Evolutionary conservation across 2,329 filamentous ascomycete genomes (phyloP), one percentile per base, ranked within the genome.

Genomic region (Teratosphaeriaceae sp.): DNA sequence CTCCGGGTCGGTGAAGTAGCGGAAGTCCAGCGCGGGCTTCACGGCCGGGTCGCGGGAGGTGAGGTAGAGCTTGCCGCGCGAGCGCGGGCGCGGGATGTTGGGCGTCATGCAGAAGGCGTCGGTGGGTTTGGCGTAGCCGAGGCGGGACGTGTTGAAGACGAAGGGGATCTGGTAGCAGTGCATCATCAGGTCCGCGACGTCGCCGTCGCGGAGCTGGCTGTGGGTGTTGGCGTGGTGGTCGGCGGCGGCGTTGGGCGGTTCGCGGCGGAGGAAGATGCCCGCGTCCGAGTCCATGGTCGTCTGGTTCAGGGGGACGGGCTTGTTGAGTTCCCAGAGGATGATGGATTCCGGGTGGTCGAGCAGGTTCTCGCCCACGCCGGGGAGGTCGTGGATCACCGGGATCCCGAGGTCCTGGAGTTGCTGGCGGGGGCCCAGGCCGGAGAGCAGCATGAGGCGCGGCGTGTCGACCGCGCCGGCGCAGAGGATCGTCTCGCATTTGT

Each of bases 101-200:
- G 87, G 87, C 13, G 87, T 92, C 83, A 92, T 92, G 77, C 87
- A 92, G 73, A 94, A 94, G 40, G 86, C 87, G 57, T 89, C 84
- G 47, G 82, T 70, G 38, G 78, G 78, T 29, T 71, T 71, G 56
- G 81, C 78, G 63, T 82, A 94, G 53, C 88, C 88, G 9, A 95
- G 75, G 30, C 70, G 81, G 43, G 76, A 70, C 1, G 88, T 95
- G 75, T 94, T 94, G 54, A 88, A 79, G 49, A 82, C 85, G 69
- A 94, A 94, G 42, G 88, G 88, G 54, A 94, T 94, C 68, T 94
- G 88, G 72, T 94, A 94, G 76, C 88, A 94, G 71, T 94, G 88
- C 84, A 92, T 92, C 88, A 94, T 94, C 58, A 94, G 70, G 60
- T 95, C 88, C 50, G 84, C 85, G 43, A 85, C 82, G 48, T 84